Conservation (phyloP, 2,329 filamentous ascomycete species). For the Colletotrichum tropicicola region DNA sequence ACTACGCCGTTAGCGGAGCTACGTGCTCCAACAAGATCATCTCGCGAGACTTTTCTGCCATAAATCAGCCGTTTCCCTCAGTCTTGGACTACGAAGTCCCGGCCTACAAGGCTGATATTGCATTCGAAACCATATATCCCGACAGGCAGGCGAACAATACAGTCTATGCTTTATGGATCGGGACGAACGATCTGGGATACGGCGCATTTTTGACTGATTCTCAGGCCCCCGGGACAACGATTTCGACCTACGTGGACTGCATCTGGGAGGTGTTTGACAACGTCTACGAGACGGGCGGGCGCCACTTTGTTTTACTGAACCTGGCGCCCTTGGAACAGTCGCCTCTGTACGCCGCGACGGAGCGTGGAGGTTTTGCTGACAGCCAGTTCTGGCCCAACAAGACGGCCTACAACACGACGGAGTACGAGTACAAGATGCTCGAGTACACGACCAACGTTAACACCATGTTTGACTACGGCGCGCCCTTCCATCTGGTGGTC, state of each 20-base stretch:
- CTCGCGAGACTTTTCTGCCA: slow-evolving; percentile 58
- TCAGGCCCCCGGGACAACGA: slow-evolving; percentile 65
- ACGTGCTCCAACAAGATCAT: slow-evolving; percentile 77
- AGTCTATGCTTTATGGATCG: slow-evolving; percentile 82
- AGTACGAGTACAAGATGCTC: slow-evolving; percentile 53
- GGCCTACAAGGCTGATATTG: slow-evolving; percentile 61
- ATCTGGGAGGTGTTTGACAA: slow-evolving; percentile 69
- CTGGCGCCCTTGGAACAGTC: slow-evolving; percentile 71
- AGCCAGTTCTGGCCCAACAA: slow-evolving; percentile 58
- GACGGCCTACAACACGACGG: slow-evolving; percentile 54
- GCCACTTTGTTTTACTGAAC: slow-evolving; percentile 79
- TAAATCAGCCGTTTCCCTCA: slow-evolving; percentile 67
- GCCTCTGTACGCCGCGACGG: slow-evolving; percentile 68
- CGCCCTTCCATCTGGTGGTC: slow-evolving; percentile 53
- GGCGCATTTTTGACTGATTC: slow-evolving; percentile 72
- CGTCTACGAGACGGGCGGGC: slow-evolving; percentile 72
- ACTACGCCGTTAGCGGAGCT: slow-evolving; percentile 79
- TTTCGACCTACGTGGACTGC: slow-evolving; percentile 74
- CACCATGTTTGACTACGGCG: slow-evolving; percentile 57
- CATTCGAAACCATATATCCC: slow-evolving; percentile 51
- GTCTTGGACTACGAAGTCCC: slow-evolving; percentile 70
- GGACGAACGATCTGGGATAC: slow-evolving; percentile 80
- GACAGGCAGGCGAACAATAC: slow-evolving; percentile 64
- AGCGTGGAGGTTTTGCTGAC: slow-evolving; percentile 50
- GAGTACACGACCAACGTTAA: slow-evolving; percentile 60